phyloP scores from a whole-genome alignment of 768 basidiomycete species.

The Suillus sp. region DNA sequence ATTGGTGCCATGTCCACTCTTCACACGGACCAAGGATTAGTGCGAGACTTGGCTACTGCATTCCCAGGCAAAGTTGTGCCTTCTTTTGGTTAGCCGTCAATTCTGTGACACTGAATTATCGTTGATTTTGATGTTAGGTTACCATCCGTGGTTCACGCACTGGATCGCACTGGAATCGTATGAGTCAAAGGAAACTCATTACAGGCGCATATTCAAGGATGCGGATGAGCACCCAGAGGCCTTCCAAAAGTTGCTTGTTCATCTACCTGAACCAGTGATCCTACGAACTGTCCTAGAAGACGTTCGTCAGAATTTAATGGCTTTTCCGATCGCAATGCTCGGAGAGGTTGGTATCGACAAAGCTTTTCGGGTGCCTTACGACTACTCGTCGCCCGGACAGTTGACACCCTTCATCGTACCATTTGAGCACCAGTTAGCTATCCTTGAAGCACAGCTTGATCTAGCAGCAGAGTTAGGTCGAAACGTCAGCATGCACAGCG shows the following conservation, averaged over 20 bases:
- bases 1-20: conserved; percentile 84
- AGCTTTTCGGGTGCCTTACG: conserved; percentile 69
- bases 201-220: conserved; percentile 65
- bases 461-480: conserved; percentile 79
- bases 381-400: conserved; percentile 50
- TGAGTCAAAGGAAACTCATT: conserved; percentile 71
- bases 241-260: conserved; percentile 59
- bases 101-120: conserved; percentile 17
- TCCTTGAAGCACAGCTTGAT: conserved; percentile 84
- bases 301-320: conserved; percentile 59
- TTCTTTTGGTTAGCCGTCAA: conserved; percentile 72
- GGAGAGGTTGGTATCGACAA: conserved; percentile 95
- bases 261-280: conserved; percentile 72
- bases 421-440: conserved; percentile 72
- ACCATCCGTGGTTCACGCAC: conserved; percentile 95
- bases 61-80: conserved; percentile 76
- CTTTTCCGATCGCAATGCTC: conserved; percentile 74
- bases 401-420: conserved; percentile 81
- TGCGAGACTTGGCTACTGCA: conserved; percentile 60
- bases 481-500: conserved; percentile 87
- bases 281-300: conserved; percentile 58
- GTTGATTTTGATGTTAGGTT: conserved; percentile 50
- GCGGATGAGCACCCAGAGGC: conserved; percentile 34
- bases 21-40: conserved; percentile 67
- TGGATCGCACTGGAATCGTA: conserved; percentile 55